Base-by-base conservation (phyloP, 495 filamentous ascomycete species). In the Clavariopsis aquatica region DNA sequence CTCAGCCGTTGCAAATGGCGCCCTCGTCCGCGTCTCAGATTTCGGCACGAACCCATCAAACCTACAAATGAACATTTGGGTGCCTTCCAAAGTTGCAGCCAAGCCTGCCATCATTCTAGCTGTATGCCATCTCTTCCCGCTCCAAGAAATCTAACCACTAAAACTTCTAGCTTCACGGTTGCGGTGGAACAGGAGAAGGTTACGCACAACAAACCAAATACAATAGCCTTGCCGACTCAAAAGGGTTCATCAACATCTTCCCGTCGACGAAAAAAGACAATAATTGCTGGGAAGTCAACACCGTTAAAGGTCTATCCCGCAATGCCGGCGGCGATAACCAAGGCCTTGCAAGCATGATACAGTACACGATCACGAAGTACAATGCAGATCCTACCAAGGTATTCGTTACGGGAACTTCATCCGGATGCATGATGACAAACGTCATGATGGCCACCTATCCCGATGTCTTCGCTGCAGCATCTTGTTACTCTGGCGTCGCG, bases 51-150 rank as follows among this genome's bases (percentile, higher is more conserved):
- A 67, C 28, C 65, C 65, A 6, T 9, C 60, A 1, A 59, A 47
- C 23, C 34, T 59, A 9, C 19, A 49, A 29, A 64, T 65, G 78
- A 82, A 77, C 47, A 77, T 83, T n/a, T 81, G 84, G 66, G 79
- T 84, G 1, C 61, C 54, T 1, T 46, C 61, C 5, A 54, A 47
- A 15, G 23, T 55, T 13, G 31, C 31, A 8, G 24, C 26, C 10
- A 54, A 56, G 20, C 60, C 60, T 1, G 19, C 49, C 1, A 56
- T 63, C 31, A 56, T 56, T 13, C 60, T 63, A 2, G 49, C 34
- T 15, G 59, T 62, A 53, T 2, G 31, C 20, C 8, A 17, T 36
- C 53, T 2, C 29, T n/a, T n/a, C n/a, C n/a, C n/a, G n/a, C n/a
- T n/a, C n/a, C n/a, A n/a, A n/a, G n/a, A n/a, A n/a, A n/a, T n/a